These are phyloP conservation scores for Funneliformis caledonium DNA, from an alignment of 371 early-diverging fungal species.

Conservation along the genomic window DNA sequence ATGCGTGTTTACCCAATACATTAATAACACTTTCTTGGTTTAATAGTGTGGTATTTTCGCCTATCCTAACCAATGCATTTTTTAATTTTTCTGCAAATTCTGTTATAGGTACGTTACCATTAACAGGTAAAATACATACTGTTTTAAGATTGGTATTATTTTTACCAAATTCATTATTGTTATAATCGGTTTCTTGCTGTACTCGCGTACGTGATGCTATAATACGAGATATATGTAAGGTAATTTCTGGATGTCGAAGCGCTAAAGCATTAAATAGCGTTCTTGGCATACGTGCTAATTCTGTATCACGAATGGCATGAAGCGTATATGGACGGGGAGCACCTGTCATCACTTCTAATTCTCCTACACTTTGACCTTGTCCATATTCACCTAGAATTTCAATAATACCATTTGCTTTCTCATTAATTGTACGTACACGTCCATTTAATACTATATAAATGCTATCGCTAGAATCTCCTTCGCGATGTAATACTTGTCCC, in stretches of 20 bases:
- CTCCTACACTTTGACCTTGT: constrained; percentile 93
- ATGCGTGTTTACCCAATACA: constrained; percentile 91
- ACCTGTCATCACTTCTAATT: constrained; percentile 90
- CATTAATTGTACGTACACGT: constrained; percentile 85
- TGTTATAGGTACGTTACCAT: constrained; percentile 77
- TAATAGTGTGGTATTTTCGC: constrained; percentile 75
- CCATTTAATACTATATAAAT: constrained; percentile 95
- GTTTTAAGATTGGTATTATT: constrained; percentile 93
- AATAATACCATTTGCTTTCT: constrained; percentile 66
- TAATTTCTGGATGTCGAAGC: constrained; percentile 86
- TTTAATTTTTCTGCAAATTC: constrained; percentile 88
- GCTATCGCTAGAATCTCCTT: constrained; percentile 84
- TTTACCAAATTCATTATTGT: constrained; percentile 55
- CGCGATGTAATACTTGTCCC: constrained; percentile 88
- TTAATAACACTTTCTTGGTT: constrained; percentile 80
- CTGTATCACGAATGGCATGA: constrained; percentile 96
- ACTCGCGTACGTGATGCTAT: constrained; percentile 79
- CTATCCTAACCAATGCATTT: constrained; percentile 75
- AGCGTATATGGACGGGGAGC: constrained; percentile 83
- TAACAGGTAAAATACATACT: constrained; percentile 90
- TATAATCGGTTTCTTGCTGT: constrained; percentile 42
- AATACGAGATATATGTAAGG: constrained; percentile 88
- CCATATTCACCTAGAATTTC: constrained; percentile 93
- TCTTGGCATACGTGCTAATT: constrained; percentile 94
- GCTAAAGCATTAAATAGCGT: constrained; percentile 92